Evolutionary conservation across 352 stramenopile species (phyloP).

Genomic region (Phytophthora syringae): DNA sequence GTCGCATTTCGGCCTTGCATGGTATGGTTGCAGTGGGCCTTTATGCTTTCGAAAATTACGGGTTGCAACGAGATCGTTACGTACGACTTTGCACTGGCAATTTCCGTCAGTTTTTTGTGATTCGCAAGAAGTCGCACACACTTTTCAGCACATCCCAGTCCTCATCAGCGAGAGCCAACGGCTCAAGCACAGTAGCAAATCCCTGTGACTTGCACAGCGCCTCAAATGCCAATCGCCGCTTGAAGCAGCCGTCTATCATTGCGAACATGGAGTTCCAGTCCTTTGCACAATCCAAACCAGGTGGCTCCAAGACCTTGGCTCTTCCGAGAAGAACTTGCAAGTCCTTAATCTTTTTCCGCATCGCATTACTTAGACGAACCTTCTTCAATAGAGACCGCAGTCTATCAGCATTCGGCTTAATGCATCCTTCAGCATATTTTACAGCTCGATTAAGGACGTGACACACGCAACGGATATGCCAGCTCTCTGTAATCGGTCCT

Average conservation of each 20-base stretch:
- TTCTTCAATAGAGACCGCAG: not conserved
- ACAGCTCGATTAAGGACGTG: not conserved
- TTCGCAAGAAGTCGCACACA: not conserved
- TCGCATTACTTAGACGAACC: not conserved
- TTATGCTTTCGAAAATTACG: no score
- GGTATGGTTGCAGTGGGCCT: no score
- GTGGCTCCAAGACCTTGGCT: not conserved
- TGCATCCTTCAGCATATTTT: not conserved
- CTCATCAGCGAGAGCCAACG: not conserved
- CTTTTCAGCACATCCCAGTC: slow-evolving; percentile 2
- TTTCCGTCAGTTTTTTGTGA: not conserved
- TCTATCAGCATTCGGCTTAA: not conserved
- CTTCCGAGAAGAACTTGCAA: not conserved
- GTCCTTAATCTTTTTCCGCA: not conserved
- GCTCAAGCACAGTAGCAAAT: not conserved
- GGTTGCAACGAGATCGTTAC: not conserved
- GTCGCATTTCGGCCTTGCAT: no score
- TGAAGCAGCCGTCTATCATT: not conserved
- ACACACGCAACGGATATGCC: not conserved
- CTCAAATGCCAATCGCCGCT: not conserved
- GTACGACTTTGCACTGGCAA: not conserved
- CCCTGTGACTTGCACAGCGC: not conserved
- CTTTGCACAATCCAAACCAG: not conserved
- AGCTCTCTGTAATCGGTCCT: not conserved
- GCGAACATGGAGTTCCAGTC: not conserved